phyloP scores from a whole-genome alignment of 306 rosid genomes.

The Citrullus colocynthis region DNA sequence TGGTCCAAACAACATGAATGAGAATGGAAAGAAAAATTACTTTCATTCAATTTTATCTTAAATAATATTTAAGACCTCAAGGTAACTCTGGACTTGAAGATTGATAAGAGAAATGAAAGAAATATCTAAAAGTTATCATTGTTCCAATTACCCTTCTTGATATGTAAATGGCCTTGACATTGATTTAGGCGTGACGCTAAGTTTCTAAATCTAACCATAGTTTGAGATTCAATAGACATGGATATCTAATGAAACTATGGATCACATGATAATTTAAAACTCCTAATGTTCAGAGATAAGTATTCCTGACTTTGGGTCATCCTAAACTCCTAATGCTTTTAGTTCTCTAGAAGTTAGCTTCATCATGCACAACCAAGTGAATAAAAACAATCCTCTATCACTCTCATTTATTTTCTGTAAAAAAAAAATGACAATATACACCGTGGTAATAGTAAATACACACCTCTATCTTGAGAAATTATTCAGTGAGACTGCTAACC shows the following conservation, averaged over 20 bases:
- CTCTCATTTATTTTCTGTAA: conserved; percentile 1
- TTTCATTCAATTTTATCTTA: background rate
- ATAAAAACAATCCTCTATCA: background rate
- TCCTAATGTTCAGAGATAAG: background rate
- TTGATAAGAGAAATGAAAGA: background rate
- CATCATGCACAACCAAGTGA: background rate
- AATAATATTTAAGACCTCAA: background rate
- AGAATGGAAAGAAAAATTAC: background rate
- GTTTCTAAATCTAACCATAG: background rate
- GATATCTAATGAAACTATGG: background rate
- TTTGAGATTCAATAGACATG: background rate
- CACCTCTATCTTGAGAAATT: background rate
- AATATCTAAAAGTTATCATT: background rate
- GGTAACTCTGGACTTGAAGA: background rate
- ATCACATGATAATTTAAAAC: background rate
- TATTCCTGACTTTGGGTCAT: background rate
- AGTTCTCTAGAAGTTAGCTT: background rate
- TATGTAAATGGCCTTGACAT: background rate
- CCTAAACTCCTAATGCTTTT: background rate
- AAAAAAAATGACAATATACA: conserved; percentile 2
- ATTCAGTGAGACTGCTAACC: background rate
- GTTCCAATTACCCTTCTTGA: background rate
- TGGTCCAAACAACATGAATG: background rate
- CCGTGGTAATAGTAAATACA: background rate
- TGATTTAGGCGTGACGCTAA: background rate